Percentiles rank a stretch among this genome's conserved stretches.
Conservation (phyloP, 2,329 filamentous ascomycete species). For the Colletotrichum truncatum region DNA sequence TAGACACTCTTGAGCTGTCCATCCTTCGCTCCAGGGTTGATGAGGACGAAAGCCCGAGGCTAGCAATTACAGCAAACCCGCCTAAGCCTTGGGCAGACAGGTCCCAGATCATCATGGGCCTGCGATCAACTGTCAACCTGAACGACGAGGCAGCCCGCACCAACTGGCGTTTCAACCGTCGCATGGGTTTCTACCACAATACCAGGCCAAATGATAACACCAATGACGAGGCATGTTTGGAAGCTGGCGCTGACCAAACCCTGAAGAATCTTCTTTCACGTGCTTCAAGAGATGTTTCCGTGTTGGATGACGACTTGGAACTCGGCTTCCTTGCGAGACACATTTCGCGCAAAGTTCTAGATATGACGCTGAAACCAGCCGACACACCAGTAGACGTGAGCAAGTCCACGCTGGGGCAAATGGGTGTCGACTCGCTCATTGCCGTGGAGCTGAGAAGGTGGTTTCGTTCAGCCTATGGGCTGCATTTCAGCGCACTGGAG, state of each 20-base stretch:
- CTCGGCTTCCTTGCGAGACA: not conserved
- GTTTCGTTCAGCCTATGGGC: not conserved
- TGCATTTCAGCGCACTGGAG: not conserved
- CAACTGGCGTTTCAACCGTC: not conserved
- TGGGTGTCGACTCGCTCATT: not conserved
- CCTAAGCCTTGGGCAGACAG: not conserved
- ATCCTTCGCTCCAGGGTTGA: not conserved
- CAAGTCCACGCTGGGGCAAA: not conserved
- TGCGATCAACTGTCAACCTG: not conserved
- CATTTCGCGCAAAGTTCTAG: not conserved
- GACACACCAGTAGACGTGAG: not conserved
- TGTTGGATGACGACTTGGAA: not conserved
- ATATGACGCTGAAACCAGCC: not conserved
- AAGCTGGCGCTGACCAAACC: not conserved
- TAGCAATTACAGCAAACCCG: not conserved
- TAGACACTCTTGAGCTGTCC: not conserved
- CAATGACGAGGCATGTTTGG: not conserved
- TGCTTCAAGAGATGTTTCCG: not conserved
- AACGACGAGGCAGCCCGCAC: not conserved
- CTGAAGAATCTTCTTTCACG: not conserved
- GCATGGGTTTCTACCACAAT: conserved; percentile 1
- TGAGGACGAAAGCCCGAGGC: not conserved
- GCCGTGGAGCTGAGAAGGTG: not conserved
- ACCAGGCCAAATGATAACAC: not conserved
- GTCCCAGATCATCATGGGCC: not conserved